Evolutionary conservation across 805 yeast genomes (phyloP), one percentile per base, ranked within the genome.

Genomic region (Saturnispora ahearnii): DNA sequence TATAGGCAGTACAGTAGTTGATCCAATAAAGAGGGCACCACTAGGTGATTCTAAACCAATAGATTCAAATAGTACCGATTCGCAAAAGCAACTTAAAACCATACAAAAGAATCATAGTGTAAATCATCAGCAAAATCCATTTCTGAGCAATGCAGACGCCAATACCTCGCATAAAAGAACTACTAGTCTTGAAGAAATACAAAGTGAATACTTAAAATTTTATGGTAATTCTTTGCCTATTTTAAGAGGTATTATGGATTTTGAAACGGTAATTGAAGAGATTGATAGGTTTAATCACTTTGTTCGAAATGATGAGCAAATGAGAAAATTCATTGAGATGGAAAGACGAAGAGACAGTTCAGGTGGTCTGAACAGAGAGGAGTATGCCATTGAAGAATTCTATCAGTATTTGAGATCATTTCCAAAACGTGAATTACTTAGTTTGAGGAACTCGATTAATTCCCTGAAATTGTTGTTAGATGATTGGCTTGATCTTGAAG

Each of bases 301-400:
- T 15, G 18, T 48, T 21, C 44, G 37, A 15, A 11, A 37, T 22
- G 37, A 48, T 34, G 51, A 48, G 33, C 41, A 43, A 12, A 30
- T 48, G 33, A 48, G 36, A 32, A 30, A 30, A 31, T 48, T 43
- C 22, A 42, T 48, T 34, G 46, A 15, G 9, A 26, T 43, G 36
- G 51, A 48, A 48, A 48, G 32, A 41, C 45, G 41, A 42, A 41
- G 41, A 37, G 45, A 47, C 15, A 8, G 28, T 8, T 24, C 38
- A 10, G 50, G 50, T 12, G 18, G 5, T 4, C 12, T 41, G 9
- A 46, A 48, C 13, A 29, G 30, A n/a, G 40, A 40, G 6, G 21
- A 21, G 18, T 50, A 51, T 48, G 41, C 46, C 42, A 51, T 52
- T 44, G 50, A 53, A 43, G 56, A 54, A 32, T 54, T 53, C 33